Evolutionary conservation across 768 basidiomycete genomes (phyloP), one percentile per base, ranked within the genome.

Genomic region (Russula vinacea): DNA sequence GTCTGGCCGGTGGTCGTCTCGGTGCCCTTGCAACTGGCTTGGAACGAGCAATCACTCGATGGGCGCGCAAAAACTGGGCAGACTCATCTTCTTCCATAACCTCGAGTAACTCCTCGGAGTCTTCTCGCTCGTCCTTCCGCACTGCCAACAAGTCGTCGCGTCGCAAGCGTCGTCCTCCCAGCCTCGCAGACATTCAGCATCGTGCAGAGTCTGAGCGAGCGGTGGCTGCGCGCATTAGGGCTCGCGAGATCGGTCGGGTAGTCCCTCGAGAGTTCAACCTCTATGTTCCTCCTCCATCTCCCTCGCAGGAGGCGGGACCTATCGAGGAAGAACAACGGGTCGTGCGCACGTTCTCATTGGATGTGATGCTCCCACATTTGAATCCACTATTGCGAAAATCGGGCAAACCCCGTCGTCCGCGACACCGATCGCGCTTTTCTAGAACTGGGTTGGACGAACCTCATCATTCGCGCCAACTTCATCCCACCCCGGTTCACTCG

Each of bases 1-100:
- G 58, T 33, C 55, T 72, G 7, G 70, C 72, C 39, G 74, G 75
- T 16, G 73, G 74, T 19, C 73, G 73, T 14, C 66, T 76, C 14
- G 76, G 75, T 8, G 74, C 75, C 3, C 72, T 77, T 19, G 73
- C 87, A 22, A 80, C 85, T 1, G 81, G 87, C 42, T 80, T 90
- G 11, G 89, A 91, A 67, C 78, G 81, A 55, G 88, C 88, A 8
- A 88, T 90, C 63, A 76, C 85, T 42, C 81, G 84, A 64, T 91
- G 89, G 89, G 87, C 88, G 24, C 78, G 84, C 65, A 78, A 79
- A 47, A 79, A 78, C 70, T 75, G 76, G 59, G 64, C 55, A 9
- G 64, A 61, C 1, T 76, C 79, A 0, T 71, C 76, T 2, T 77
- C 82, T 0, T 80, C 80, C n/a, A 78, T 81, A 2, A 47, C 42